Percentiles rank a stretch among this genome's conserved stretches.
Evolutionary conservation across 2,329 filamentous ascomycete genomes (phyloP).

Genomic region (Trichoderma koningii): DNA sequence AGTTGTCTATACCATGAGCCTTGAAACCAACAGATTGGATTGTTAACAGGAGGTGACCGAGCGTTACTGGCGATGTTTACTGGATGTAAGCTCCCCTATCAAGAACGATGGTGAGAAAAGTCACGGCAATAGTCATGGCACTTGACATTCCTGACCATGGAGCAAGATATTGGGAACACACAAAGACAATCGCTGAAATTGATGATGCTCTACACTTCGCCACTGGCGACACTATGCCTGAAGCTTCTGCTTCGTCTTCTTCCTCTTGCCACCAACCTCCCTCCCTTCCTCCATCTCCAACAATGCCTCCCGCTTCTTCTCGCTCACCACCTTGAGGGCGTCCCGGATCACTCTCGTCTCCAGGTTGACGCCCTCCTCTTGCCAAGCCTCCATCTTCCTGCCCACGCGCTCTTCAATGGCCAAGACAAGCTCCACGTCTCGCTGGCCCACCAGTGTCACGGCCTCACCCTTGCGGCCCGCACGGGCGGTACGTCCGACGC

Average conservation of each 20-base stretch:
- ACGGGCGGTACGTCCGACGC: constrained; percentile 91
- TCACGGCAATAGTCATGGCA: background rate
- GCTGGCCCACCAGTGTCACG: constrained; percentile 87
- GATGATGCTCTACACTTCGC: background rate
- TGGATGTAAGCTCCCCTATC: background rate
- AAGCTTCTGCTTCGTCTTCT: constrained; percentile 61
- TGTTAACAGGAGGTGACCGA: background rate
- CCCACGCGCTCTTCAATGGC: constrained; percentile 86
- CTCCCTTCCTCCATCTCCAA: constrained; percentile 89
- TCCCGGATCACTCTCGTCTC: constrained; percentile 86
- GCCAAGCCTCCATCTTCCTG: constrained; percentile 77
- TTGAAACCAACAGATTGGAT: background rate
- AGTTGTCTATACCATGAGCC: background rate
- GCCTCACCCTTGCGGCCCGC: constrained; percentile 81
- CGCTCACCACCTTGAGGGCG: constrained; percentile 83
- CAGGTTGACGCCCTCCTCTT: constrained; percentile 90
- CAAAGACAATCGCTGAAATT: constrained; percentile 7
- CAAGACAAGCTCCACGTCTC: constrained; percentile 87
- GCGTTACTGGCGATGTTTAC: background rate
- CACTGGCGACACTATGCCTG: constrained; percentile 33
- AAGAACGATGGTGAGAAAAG: background rate
- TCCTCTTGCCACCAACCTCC: constrained; percentile 86
- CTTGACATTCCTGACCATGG: background rate
- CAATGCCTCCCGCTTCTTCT: constrained; percentile 91
- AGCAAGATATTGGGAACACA: background rate